Base-by-base conservation (phyloP, 768 basidiomycete genomes). In the Auricularia cornea region DNA sequence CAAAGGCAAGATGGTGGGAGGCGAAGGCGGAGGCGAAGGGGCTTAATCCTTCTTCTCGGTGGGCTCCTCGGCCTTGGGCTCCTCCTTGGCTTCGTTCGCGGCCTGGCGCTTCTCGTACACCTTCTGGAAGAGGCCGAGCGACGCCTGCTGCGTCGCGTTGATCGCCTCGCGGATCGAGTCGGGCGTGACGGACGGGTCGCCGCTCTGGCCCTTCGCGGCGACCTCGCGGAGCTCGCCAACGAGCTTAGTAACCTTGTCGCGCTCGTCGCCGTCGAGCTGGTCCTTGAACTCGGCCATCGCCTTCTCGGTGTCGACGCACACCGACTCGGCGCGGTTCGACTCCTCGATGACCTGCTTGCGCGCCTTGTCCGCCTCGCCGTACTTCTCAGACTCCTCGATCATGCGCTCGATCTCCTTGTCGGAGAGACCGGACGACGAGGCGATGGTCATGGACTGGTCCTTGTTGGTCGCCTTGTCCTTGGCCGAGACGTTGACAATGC, bases 211-310 rank as follows among this genome's bases (percentile, higher is more conserved):
- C 83, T 97, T 95, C 68, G 81, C 80, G 18, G 93, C 87, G 67
- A 98, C 71, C 74, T 94, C 94, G 57, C 94, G 86, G 59, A 98
- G 88, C 77, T 98, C 94, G 62, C 76, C 75, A 33, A 99, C 77
- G 56, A 96, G 89, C 75, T 88, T 89, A 61, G 87, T 77, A 68
- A 99, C 95, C 80, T 95, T 98, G 72, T 95, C 94, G 78, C 89
- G 89, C 84, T 99, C 97, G 2, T 86, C 75, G 6, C 84, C 84
- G 68, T 98, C 95, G 63, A 99, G 86, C 72, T 98, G 94, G 56
- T 96, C 92, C 81, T 95, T 94, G 85, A 98, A 98, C 78, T 99
- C 97, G 71, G 81, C 84, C 89, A 98, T 91, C 20, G 94, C 92
- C 80, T 98, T 98, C 83, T 98, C 94, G 2, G 95, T 98, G 73